phyloP scores from a whole-genome alignment of 2,329 filamentous ascomycete species.

The Allantophomopsis cytisporea region DNA sequence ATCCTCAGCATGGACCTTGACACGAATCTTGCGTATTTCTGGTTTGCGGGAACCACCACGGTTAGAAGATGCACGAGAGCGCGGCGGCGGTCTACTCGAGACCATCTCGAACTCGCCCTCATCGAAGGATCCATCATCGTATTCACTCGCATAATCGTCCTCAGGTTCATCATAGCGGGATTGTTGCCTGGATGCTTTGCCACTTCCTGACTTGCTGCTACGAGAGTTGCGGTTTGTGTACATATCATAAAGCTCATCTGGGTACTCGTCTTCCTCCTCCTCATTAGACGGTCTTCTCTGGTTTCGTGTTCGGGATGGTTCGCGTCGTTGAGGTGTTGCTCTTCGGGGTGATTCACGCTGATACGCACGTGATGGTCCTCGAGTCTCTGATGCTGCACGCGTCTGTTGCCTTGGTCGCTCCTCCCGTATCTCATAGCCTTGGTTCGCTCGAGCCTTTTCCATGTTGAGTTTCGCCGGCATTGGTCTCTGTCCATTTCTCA shows the following conservation, averaged over 20 bases:
- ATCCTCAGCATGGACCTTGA: constrained; percentile 87
- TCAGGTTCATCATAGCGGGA: constrained; percentile 69
- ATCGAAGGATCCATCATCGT: constrained; percentile 57
- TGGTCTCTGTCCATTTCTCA: constrained; percentile 46
- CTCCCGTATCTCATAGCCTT: constrained; percentile 18
- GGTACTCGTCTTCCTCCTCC: constrained; percentile 49
- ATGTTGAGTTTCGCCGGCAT: constrained; percentile 51
- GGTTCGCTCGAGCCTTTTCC: constrained; percentile 36
- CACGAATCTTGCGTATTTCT: constrained; percentile 65
- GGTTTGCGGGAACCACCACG: constrained; percentile 44
- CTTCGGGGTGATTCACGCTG: constrained; percentile 5
- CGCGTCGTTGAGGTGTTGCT: constrained; percentile 17
- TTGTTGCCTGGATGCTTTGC: constrained; percentile 27
- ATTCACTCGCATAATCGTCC: constrained; percentile 60
- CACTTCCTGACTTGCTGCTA: constrained; percentile 21
- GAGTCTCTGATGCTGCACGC: constrained; percentile 35
- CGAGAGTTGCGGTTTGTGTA: constrained; percentile 32
- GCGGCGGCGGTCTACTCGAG: constrained; percentile 33
- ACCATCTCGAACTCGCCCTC: constrained; percentile 74
- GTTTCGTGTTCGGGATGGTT: constrained; percentile 9
- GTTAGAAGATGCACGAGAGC: constrained; percentile 24
- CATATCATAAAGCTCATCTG: constrained; percentile 47
- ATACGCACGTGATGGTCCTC: constrained; percentile 21
- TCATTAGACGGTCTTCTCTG: constrained; percentile 15
- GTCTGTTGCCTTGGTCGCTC: constrained; percentile 21